Conservation (phyloP, 208 protist species). For the Leishmania mexicana region DNA sequence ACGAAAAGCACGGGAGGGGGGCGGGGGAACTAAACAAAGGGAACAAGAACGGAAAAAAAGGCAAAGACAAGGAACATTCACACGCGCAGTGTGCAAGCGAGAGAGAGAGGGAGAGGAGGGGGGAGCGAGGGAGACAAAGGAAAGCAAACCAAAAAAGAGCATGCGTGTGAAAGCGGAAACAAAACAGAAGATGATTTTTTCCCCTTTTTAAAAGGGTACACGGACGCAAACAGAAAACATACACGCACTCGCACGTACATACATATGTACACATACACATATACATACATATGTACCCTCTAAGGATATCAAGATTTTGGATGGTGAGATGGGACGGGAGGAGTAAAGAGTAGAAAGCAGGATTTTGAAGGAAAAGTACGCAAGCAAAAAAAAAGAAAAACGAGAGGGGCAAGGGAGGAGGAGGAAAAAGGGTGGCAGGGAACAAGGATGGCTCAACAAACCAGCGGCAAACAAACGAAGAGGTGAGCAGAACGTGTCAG, state of each 20-base stretch:
- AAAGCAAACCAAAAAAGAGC: slow-evolving; percentile 7
- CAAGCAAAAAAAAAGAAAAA: background rate
- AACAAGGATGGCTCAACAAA: background rate
- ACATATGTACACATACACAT: background rate
- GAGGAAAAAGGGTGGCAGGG: background rate
- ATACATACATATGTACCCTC: background rate
- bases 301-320: background rate
- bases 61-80: background rate
- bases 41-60: background rate
- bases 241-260: background rate
- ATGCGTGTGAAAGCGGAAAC: slow-evolving; percentile 10
- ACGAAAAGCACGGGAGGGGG: background rate
- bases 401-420: background rate
- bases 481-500: background rate
- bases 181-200: background rate
- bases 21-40: too few species aligned
- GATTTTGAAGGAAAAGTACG: background rate
- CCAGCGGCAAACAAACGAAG: background rate
- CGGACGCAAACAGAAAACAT: background rate
- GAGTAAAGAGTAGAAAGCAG: background rate
- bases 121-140: background rate
- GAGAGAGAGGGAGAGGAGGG: background rate
- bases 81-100: background rate
- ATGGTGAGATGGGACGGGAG: background rate
- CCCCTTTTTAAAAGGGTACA: background rate